phyloP scores from a whole-genome alignment of 2,329 filamentous ascomycete genomes.

The Aureobasidium sp. region DNA sequence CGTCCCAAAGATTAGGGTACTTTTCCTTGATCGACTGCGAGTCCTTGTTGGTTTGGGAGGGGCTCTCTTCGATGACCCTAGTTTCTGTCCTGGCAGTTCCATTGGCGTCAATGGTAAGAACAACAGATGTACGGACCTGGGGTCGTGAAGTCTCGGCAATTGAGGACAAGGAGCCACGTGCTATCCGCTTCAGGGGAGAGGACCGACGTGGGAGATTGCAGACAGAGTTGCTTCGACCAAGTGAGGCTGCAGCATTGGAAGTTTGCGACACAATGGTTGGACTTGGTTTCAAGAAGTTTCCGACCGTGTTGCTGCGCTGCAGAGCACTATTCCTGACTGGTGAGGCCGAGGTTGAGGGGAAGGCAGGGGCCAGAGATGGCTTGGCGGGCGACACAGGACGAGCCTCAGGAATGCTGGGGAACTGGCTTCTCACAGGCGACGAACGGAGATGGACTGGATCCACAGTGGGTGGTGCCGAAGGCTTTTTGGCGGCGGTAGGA shows the following conservation, averaged over 20 bases:
- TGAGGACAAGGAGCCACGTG: slow-evolving; percentile 32
- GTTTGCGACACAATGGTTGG: slow-evolving; percentile 19
- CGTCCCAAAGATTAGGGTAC: slow-evolving; percentile 40
- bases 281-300: slow-evolving; percentile 21
- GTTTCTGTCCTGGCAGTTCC: slow-evolving; percentile 43
- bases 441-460: slow-evolving; percentile 41
- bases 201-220: slow-evolving; percentile 36
- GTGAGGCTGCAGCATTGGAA: slow-evolving; percentile 26
- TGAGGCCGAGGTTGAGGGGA: not conserved
- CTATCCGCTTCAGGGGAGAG: slow-evolving; percentile 40
- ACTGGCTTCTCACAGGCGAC: slow-evolving; percentile 25
- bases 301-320: slow-evolving; percentile 42
- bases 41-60: slow-evolving; percentile 29
- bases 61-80: slow-evolving; percentile 30
- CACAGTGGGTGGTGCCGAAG: slow-evolving; percentile 28
- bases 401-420: slow-evolving; percentile 7
- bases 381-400: not conserved
- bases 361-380: slow-evolving; percentile 2
- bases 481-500: not conserved
- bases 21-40: slow-evolving; percentile 35
- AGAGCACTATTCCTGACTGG: slow-evolving; percentile 21
- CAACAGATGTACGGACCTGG: slow-evolving; percentile 35
- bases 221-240: slow-evolving; percentile 24
- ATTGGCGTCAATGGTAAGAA: slow-evolving; percentile 40
- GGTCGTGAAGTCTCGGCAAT: slow-evolving; percentile 39